phyloP scores from a whole-genome alignment of 768 basidiomycete species.

The Boletus rufocinnamomeus region DNA sequence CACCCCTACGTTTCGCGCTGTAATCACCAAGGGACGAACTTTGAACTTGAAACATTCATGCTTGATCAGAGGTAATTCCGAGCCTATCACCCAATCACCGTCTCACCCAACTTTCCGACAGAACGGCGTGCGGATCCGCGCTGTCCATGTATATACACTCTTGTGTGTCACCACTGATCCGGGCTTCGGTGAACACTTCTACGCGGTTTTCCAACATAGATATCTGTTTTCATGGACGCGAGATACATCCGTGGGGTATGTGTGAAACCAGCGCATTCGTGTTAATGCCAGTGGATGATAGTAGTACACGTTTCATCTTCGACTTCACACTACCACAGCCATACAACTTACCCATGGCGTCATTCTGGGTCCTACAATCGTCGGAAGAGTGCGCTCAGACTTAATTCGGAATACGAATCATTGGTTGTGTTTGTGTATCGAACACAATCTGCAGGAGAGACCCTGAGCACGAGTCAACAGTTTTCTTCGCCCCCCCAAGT shows the following conservation, averaged over 20 bases:
- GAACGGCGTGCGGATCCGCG: neutral
- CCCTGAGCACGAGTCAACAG: neutral
- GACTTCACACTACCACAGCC: neutral
- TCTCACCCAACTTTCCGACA: neutral
- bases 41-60: neutral
- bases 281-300: neutral
- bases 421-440: neutral
- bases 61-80: neutral
- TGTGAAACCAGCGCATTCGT: neutral
- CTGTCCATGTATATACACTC: neutral
- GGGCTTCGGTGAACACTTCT: neutral
- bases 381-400: neutral
- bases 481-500: neutral
- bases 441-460: neutral
- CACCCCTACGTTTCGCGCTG: neutral
- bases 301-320: neutral
- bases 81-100: neutral
- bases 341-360: neutral
- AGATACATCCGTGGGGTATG: neutral
- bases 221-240: neutral
- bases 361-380: neutral
- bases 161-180: neutral
- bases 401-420: neutral
- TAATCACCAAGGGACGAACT: constrained; percentile 8
- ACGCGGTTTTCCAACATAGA: neutral